Evolutionary conservation across 495 filamentous ascomycete species (phyloP).

Genomic region (Penicillium silybi): DNA sequence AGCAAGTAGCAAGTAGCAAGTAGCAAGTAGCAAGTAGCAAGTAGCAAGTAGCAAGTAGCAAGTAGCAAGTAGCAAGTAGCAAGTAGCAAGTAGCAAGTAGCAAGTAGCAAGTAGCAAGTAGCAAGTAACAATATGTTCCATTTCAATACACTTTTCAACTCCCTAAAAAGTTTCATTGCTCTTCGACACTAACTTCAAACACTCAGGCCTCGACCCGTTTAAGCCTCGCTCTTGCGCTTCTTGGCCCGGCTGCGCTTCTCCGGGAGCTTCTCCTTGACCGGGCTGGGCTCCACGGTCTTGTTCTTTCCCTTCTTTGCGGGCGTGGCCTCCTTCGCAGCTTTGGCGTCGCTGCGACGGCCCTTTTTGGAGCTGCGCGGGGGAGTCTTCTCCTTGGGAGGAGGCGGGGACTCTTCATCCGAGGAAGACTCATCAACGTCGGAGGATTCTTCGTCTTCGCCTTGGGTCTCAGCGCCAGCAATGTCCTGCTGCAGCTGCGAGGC

Average conservation of each 20-base stretch:
- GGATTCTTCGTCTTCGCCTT: conserved; percentile 12
- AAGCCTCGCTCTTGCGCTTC: conserved; percentile 64
- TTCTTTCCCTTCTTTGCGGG: conserved; percentile 41
- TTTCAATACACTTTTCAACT: conserved; percentile 3
- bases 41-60: too few relatives aligned
- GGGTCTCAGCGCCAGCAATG: conserved; percentile 46
- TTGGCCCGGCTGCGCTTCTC: conserved; percentile 54
- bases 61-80: too few relatives aligned
- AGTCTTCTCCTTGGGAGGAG: conserved; percentile 51
- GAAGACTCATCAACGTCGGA: conserved; percentile 31
- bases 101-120: too few relatives aligned
- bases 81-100: too few relatives aligned
- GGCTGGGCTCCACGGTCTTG: conserved; percentile 39
- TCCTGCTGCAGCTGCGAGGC: conserved; percentile 53
- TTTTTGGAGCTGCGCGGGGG: conserved; percentile 48
- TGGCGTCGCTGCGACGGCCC: conserved; percentile 44
- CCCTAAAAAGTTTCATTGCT: not conserved
- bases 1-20: too few relatives aligned
- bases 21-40: too few relatives aligned
- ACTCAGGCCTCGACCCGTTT: conserved; percentile 1
- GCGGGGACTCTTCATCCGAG: conserved; percentile 35
- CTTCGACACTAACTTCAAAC: not conserved
- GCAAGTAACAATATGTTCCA: not conserved
- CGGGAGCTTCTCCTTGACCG: conserved; percentile 47
- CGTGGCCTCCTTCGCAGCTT: conserved; percentile 40